Conservation (phyloP, 176 grass and related monocot species). For the Thalia dealbata region DNA sequence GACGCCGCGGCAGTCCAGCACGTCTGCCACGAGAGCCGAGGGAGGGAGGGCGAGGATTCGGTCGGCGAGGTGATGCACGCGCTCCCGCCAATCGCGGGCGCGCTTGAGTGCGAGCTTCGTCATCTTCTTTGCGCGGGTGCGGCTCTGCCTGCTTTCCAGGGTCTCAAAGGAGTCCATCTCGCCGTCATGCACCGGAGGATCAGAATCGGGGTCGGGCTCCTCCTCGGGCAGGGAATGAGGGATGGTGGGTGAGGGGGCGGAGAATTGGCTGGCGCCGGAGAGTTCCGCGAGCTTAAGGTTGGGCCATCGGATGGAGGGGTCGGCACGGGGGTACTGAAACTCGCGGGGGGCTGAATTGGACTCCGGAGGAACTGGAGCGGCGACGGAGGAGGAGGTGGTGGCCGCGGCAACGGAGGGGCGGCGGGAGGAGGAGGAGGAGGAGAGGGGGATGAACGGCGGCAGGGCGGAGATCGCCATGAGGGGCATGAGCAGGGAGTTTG, state of each 20-base stretch:
- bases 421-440: slow-evolving; percentile 13
- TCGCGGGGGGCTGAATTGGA: slow-evolving; percentile 5
- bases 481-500: slow-evolving; percentile 5
- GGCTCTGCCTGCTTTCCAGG: slow-evolving; percentile 53
- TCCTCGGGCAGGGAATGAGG: slow-evolving; percentile 3
- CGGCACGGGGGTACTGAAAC: slow-evolving; percentile 76
- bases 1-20: slow-evolving; percentile 34
- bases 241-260: slow-evolving; percentile 11
- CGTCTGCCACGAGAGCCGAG: slow-evolving; percentile 43
- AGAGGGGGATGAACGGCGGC: neutral
- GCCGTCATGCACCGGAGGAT: neutral
- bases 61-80: slow-evolving; percentile 40
- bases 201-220: slow-evolving; percentile 2
- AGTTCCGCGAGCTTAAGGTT: slow-evolving; percentile 52
- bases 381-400: neutral
- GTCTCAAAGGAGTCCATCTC: slow-evolving; percentile 32
- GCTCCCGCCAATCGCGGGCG: slow-evolving; percentile 63
- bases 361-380: neutral
- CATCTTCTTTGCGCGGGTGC: slow-evolving; percentile 57
- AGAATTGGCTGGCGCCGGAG: slow-evolving; percentile 33
- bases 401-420: neutral
- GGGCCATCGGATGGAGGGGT: slow-evolving; percentile 75
- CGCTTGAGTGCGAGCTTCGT: slow-evolving; percentile 73
- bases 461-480: slow-evolving; percentile 4
- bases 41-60: slow-evolving; percentile 44